Evolutionary conservation across 352 stramenopile genomes (phyloP).

Genomic region (Pythium phragmitis): DNA sequence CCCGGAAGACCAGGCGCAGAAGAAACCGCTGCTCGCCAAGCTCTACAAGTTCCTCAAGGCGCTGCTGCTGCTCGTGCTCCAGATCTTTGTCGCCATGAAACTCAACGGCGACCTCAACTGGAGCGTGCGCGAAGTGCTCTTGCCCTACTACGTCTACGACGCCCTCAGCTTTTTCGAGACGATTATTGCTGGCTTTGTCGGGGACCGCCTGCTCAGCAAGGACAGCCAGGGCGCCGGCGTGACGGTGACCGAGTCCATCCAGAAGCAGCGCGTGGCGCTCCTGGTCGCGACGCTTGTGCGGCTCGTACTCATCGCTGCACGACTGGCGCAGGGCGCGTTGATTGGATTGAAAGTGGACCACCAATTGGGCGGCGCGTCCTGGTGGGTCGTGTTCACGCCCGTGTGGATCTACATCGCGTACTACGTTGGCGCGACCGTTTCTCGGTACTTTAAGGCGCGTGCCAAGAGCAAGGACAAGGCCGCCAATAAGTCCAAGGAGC

Average conservation of each 20-base stretch:
- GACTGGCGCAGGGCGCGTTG: constrained; percentile 63
- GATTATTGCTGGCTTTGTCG: constrained; percentile 51
- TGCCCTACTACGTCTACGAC: constrained; percentile 83
- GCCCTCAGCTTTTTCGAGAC: constrained; percentile 65
- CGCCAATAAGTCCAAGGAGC: constrained; percentile 31
- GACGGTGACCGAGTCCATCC: constrained; percentile 66
- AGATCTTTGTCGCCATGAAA: constrained; percentile 83
- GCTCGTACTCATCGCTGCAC: constrained; percentile 46
- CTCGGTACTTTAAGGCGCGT: constrained; percentile 51
- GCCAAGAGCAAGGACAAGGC: constrained; percentile 36
- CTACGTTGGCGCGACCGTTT: constrained; percentile 52
- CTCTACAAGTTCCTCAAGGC: constrained; percentile 84
- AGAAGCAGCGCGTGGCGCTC: constrained; percentile 49
- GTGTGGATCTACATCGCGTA: constrained; percentile 76
- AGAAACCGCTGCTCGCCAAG: constrained; percentile 57
- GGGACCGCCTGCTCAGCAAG: constrained; percentile 71
- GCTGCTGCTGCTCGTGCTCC: constrained; percentile 68
- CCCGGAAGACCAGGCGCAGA: constrained; percentile 53
- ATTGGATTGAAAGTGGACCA: constrained; percentile 71
- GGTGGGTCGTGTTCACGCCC: constrained; percentile 81
- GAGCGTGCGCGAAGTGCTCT: constrained; percentile 60
- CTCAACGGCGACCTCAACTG: constrained; percentile 71
- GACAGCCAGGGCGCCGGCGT: constrained; percentile 73
- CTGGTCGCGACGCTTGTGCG: constrained; percentile 39
- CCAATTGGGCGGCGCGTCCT: constrained; percentile 49